Conservation (phyloP, 495 filamentous ascomycete genomes). For the Delitschia confertaspora region DNA sequence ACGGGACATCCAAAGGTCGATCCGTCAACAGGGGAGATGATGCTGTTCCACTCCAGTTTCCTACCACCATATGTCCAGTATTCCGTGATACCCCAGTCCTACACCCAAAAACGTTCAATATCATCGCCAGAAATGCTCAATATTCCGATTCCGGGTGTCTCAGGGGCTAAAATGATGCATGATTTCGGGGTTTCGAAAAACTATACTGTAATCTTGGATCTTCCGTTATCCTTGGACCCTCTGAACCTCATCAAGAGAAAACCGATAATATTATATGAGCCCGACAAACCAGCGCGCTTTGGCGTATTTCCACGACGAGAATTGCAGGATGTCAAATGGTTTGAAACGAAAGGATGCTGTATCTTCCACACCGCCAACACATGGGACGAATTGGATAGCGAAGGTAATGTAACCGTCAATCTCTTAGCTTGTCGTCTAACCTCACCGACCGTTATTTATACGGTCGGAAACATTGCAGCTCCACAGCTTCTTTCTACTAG, state of each 20-base stretch:
- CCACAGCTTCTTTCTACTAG: conserved; percentile 27
- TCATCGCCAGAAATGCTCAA: conserved; percentile 35
- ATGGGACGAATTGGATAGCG: conserved; percentile 42
- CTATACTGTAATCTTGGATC: conserved; percentile 57
- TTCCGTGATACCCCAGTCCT: conserved; percentile 43
- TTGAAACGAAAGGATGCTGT: conserved; percentile 52
- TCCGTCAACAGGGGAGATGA: conserved; percentile 48
- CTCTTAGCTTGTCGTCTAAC: conserved; percentile 56
- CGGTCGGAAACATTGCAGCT: conserved; percentile 45
- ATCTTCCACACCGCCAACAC: conserved; percentile 62
- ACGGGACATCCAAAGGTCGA: conserved; percentile 61
- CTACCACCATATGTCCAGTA: conserved; percentile 56
- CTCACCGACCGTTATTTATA: conserved; percentile 50
- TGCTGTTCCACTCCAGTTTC: conserved; percentile 55
- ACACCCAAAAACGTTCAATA: neutral
- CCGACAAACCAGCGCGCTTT: conserved; percentile 45
- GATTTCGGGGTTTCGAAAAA: conserved; percentile 54
- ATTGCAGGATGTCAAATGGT: conserved; percentile 50
- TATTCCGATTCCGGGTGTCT: conserved; percentile 45
- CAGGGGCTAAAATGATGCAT: conserved; percentile 61
- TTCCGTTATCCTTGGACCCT: conserved; percentile 55
- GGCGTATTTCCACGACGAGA: conserved; percentile 54
- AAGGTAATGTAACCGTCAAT: conserved; percentile 38
- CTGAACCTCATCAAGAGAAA: conserved; percentile 45
- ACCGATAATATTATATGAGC: conserved; percentile 49